phyloP scores from a whole-genome alignment of 306 rosid species.

The Arachis stenosperma region DNA sequence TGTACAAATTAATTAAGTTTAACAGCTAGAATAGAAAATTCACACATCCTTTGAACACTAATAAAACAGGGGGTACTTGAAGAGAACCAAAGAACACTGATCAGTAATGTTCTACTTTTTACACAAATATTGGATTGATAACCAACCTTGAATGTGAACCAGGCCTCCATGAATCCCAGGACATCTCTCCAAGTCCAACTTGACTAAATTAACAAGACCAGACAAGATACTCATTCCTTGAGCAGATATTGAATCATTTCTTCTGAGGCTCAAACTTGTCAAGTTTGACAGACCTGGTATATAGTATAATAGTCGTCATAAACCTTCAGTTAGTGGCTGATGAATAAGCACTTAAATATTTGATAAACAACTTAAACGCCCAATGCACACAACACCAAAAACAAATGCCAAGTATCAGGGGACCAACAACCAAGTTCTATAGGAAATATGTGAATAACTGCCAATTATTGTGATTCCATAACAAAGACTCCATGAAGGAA shows the following conservation, averaged over 20 bases:
- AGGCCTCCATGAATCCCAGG: slow-evolving; percentile 92
- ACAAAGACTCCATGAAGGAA: slow-evolving; percentile 8
- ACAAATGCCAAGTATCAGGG: slow-evolving; percentile 9
- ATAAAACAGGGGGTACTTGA: neutral
- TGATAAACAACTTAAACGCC: slow-evolving; percentile 7
- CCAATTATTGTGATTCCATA: slow-evolving; percentile 8
- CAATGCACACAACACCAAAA: slow-evolving; percentile 5
- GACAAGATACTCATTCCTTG: slow-evolving; percentile 78
- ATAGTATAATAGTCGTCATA: slow-evolving; percentile 35
- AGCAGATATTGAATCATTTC: slow-evolving; percentile 81
- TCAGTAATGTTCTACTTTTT: neutral
- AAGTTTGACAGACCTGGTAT: slow-evolving; percentile 78
- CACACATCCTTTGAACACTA: neutral
- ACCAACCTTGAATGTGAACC: slow-evolving; percentile 75
- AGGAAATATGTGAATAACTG: slow-evolving; percentile 8
- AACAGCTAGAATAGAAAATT: slow-evolving; percentile 10
- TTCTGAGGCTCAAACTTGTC: slow-evolving; percentile 83
- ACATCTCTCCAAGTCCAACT: slow-evolving; percentile 95
- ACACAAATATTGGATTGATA: slow-evolving; percentile 27
- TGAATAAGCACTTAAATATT: neutral
- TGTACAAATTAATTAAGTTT: slow-evolving; percentile 2
- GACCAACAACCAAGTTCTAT: slow-evolving; percentile 23
- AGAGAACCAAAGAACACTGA: slow-evolving; percentile 18
- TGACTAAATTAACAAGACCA: slow-evolving; percentile 67
- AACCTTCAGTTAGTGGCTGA: slow-evolving; percentile 4